Evolutionary conservation across 2,329 filamentous ascomycete species (phyloP), one percentile per base, ranked within the genome.

Genomic region (Diaporthe humulicola): DNA sequence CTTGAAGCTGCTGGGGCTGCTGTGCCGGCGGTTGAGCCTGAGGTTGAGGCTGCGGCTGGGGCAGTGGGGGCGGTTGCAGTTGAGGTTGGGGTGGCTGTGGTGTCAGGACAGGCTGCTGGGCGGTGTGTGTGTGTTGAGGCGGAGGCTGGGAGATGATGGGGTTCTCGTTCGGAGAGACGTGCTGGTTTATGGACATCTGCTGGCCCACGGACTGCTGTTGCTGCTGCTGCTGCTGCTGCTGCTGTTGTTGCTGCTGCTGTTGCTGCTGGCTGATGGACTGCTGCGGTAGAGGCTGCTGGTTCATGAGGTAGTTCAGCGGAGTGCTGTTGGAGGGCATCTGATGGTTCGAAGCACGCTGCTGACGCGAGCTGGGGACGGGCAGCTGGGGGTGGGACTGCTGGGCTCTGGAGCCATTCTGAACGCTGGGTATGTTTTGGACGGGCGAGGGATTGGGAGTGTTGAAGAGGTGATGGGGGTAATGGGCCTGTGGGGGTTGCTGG

Each of bases 391-490:
- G 88, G 70, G 84, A 79, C 74, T 84, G 85, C 42, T 86, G 84
- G 25, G 84, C 78, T 30, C 82, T 77, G 77, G 78, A 84, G 84
- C 77, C 86, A 87, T 79, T 88, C 79, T 85, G 82, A 72, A 88
- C 84, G 81, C 86, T 88, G 76, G 85, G 81, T 71, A 90, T 84
- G 77, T 84, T 88, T 74, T 83, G 81, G 36, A 87, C 86, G 79
- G 84, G 87, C 80, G 84, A 88, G 60, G 87, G 82, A 30, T 85
- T 84, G 30, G 87, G 82, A 64, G 83, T 85, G 79, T 85, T 82
- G 82, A 90, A 91, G 76, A 91, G 83, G 77, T 89, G 88, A 77
- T 89, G 88, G 28, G 87, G 81, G 77, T 90, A 90, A 28, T 84
- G 79, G 74, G 83, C 83, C 75, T 86, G 85, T 22, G 86, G 83